Base-by-base conservation (phyloP, 2,329 filamentous ascomycete genomes). In the Pseudocercospora macadamiae region DNA sequence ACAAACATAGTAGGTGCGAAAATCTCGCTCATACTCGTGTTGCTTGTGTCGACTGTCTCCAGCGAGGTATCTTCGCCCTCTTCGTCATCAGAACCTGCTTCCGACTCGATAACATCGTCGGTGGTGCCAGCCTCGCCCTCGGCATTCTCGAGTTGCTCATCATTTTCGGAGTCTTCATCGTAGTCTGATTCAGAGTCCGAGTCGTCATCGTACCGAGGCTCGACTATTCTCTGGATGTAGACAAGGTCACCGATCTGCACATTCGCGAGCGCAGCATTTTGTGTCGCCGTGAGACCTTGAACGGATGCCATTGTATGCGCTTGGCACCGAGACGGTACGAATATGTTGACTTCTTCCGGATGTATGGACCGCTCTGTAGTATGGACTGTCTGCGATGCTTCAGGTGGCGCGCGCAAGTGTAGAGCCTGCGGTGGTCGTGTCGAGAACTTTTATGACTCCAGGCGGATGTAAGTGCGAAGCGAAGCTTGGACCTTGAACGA, bases 221-320 rank as follows among this genome's bases (percentile, higher is more conserved):
- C 42, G 25, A 21, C 16, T 14, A 53, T 26, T 47, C 56, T 61
- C 18, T 60, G 14, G 9, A 68, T 49, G 19, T 62, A 57, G 34
- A 68, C 30, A 1, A 70, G 34, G 30, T 64, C 59, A 44, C 66
- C 68, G 23, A 63, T 51, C 9, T 59, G 36, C 34, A 66, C 57
- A 36, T 49, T 55, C 3, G 32, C 42, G 5, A 68, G 47, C 18
- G 48, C 52, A 8, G 47, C 47, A 26, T 54, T 55, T 42, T 65
- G 65, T 34, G 21, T 48, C 18, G 59, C 59, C 8, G 57, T 59
- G 21, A 66, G 47, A 7, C 60, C 64, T n/a, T 59, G 44, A 28
- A 66, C 61, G 18, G 37, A 44, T n/a, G 57, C 61, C 63, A 67
- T 66, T 6, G n/a, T n/a, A 34, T 54, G 56, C 37, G 37, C 14